Percentiles rank a stretch among this genome's conserved stretches.
Evolutionary conservation across 306 rosid species (phyloP).

Genomic region (Cyamopsis tetragonoloba): DNA sequence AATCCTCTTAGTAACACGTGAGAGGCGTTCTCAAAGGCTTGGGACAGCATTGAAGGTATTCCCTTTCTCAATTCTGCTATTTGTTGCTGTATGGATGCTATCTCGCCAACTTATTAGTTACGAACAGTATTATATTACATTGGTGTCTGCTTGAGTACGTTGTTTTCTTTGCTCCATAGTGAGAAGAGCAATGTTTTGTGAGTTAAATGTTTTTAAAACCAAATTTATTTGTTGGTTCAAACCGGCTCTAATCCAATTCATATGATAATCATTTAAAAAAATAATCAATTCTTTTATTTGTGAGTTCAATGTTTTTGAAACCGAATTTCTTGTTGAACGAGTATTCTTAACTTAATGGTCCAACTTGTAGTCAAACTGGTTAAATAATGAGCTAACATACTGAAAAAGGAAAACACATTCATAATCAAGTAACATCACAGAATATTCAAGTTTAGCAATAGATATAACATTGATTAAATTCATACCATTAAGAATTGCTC

Average conservation of each 20-base stretch:
- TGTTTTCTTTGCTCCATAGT: background rate
- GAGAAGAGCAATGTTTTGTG: background rate
- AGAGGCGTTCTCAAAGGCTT: slow-evolving; percentile 71
- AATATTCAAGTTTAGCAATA: background rate
- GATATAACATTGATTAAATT: slow-evolving; percentile 12
- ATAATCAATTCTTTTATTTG: too few relatives aligned
- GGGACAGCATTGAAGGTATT: slow-evolving; percentile 87
- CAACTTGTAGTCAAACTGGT: background rate
- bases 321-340: background rate
- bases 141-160: background rate
- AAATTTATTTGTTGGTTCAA: background rate
- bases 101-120: background rate
- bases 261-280: too few relatives aligned
- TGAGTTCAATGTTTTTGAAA: background rate
- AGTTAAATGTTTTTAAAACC: background rate
- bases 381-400: background rate
- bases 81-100: slow-evolving; percentile 19
- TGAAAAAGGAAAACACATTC: background rate
- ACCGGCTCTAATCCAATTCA: too few relatives aligned
- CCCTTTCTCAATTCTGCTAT: slow-evolving; percentile 3
- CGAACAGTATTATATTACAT: slow-evolving; percentile 1
- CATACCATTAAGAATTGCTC: too few relatives aligned
- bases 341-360: background rate
- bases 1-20: slow-evolving; percentile 64
- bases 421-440: background rate